These are phyloP conservation scores for Rhodotorula paludigena DNA, from an alignment of 768 basidiomycete species.

Conservation along the genomic window DNA sequence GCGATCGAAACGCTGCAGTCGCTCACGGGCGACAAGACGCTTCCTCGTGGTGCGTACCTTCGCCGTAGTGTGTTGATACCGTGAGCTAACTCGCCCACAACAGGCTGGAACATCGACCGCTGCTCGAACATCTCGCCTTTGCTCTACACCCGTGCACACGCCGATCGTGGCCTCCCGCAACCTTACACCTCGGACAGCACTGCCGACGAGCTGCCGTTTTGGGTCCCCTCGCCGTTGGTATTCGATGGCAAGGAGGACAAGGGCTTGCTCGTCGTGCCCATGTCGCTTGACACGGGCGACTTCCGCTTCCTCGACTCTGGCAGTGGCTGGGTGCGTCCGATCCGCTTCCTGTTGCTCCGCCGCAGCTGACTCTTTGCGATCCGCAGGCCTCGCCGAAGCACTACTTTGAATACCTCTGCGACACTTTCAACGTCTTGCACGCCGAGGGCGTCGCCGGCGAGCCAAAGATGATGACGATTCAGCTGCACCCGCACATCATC, in stretches of 20 bases:
- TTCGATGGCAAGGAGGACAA: conserved; percentile 15
- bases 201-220: conserved; percentile 38
- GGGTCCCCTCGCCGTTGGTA: conserved; percentile 17
- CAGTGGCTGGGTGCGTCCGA: conserved; percentile 38
- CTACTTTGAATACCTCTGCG: conserved; percentile 26
- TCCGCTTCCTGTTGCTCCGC: too few relatives aligned
- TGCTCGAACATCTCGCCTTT: conserved; percentile 33
- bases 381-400: neutral
- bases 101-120: conserved; percentile 40
- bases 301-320: conserved; percentile 36
- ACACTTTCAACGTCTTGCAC: conserved; percentile 26
- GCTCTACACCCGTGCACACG: conserved; percentile 36
- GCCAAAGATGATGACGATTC: conserved; percentile 35
- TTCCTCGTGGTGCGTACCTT: conserved; percentile 36
- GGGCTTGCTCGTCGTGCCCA: conserved; percentile 31
- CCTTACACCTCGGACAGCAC: conserved; percentile 40
- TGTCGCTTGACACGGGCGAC: conserved; percentile 21
- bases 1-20: conserved; percentile 42
- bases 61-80: too few relatives aligned
- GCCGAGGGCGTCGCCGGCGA: conserved; percentile 32
- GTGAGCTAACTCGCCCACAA: neutral
- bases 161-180: conserved; percentile 33
- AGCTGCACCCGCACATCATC: conserved; percentile 42
- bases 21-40: conserved; percentile 39
- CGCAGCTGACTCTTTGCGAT: neutral